Evolutionary conservation across 805 yeast species (phyloP), one percentile per base, ranked within the genome.

Genomic region (Saccharomyces eubayanus): DNA sequence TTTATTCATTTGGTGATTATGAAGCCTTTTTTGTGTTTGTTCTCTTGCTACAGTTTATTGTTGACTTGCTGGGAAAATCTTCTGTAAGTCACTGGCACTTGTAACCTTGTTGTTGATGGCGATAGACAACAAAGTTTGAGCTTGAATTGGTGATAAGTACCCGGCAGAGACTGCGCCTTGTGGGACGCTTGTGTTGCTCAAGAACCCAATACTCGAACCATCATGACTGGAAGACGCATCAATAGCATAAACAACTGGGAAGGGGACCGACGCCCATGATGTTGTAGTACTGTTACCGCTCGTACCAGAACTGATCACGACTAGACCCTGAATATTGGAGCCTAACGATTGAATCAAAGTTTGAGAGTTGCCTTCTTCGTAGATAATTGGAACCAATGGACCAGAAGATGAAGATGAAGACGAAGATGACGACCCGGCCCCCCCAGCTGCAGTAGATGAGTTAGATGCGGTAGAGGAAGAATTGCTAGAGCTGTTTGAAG

Each of bases 91-190:
- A 5, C 50, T 36, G 2, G 60, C 48, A 21, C 48, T 24, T 14
- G 53, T 59, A 16, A 64, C 68, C 29, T 59, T 60, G 53, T 68
- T 67, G 31, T 60, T 59, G 2, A 64, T 53, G 8, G 71, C 71
- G 49, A 69, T 56, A 5, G 66, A 51, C 24, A 66, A 54, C 47
- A 69, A 53, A n/a, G 68, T 52, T 50, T 67, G 68, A 8, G 71
- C 67, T 58, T 69, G 64, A 24, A 59, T 50, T 48, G 72, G 71
- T 14, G 68, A 55, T 51, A 68, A 53, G 53, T 59, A 61, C 21
- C 71, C 72, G 12, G 64, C 71, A 12, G 68, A 62, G 46, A 68
- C 58, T 12, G 66, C 62, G 20, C 59, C 59, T 0, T 48, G 31
- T 43, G 70, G 68, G 16, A 64, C 58, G 21, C 57, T 58, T 4